Percentiles rank a stretch among this genome's conserved stretches.
phyloP scores from a whole-genome alignment of 805 yeast species.

The Schizosaccharomyces cryophilus region DNA sequence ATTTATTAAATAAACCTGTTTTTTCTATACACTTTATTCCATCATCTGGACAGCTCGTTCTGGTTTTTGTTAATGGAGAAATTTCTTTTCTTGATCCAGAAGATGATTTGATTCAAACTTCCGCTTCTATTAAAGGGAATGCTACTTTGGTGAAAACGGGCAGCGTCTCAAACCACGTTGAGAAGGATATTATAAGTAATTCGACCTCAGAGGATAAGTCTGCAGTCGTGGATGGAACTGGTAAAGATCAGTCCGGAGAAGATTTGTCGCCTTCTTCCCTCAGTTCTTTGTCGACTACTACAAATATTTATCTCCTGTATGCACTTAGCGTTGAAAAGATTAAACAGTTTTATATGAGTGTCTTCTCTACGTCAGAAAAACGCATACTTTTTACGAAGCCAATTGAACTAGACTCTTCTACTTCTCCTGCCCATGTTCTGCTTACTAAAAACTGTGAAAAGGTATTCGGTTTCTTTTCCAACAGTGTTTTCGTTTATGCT shows the following conservation, averaged over 20 bases:
- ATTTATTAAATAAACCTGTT: neutral
- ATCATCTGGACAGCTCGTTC: neutral
- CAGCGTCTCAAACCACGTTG: too few relatives aligned
- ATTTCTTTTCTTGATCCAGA: neutral
- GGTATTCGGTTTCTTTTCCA: neutral
- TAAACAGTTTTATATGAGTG: neutral
- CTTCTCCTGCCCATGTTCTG: neutral
- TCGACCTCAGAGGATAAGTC: too few relatives aligned
- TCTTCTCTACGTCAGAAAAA: neutral
- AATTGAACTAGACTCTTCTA: neutral
- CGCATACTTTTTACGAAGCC: neutral
- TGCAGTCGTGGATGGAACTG: too few relatives aligned
- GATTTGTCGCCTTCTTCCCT: neutral
- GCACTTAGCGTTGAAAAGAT: neutral
- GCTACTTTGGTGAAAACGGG: neutral
- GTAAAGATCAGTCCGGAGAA: neutral
- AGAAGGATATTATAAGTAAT: too few relatives aligned
- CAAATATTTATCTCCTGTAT: neutral
- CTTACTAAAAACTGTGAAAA: neutral
- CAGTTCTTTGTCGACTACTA: neutral
- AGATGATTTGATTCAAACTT: neutral
- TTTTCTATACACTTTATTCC: neutral
- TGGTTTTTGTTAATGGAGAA: neutral
- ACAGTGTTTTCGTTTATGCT: too few relatives aligned
- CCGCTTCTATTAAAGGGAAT: neutral